Conservation (phyloP, 208 protist genomes). For the Jaenimonas drosophilae region DNA sequence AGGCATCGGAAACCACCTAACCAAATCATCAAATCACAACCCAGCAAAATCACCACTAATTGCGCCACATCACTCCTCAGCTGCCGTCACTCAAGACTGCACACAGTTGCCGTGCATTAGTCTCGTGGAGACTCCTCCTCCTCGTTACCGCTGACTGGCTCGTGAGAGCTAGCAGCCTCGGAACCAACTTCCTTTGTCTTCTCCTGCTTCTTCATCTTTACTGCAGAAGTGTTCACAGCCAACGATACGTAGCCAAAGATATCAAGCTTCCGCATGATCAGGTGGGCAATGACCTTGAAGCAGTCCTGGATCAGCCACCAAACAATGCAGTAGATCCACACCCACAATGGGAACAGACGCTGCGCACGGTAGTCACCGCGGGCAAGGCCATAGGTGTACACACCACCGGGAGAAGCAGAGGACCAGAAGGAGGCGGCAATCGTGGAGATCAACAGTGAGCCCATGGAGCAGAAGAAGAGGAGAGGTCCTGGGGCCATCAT, state of each 20-base stretch:
- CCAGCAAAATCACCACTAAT: too few species aligned
- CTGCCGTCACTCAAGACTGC: too few species aligned
- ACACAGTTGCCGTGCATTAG: too few species aligned
- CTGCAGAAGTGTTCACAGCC: background rate
- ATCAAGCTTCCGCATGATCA: conserved; percentile 55
- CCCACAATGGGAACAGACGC: conserved; percentile 69
- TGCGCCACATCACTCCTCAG: too few species aligned
- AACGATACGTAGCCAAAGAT: conserved; percentile 61
- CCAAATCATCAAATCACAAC: too few species aligned
- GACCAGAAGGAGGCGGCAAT: conserved; percentile 67
- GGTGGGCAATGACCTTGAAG: conserved; percentile 65
- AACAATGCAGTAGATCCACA: conserved; percentile 89
- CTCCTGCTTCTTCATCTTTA: conserved; percentile 1
- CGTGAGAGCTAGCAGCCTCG: too few species aligned
- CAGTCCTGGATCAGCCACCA: conserved; percentile 86
- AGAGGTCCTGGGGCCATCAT: conserved; percentile 39
- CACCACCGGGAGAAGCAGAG: conserved; percentile 27
- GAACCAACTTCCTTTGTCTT: too few species aligned
- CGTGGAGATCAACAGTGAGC: conserved; percentile 64
- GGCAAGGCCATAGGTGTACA: conserved; percentile 71
- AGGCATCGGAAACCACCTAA: too few species aligned
- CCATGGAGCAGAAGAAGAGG: conserved; percentile 45
- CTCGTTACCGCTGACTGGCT: too few species aligned
- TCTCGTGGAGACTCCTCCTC: too few species aligned
- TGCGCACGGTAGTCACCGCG: conserved; percentile 29